Evolutionary conservation across 192 early-diverging fungal genomes (phyloP).

Genomic region (Haplosporangium gracile): DNA sequence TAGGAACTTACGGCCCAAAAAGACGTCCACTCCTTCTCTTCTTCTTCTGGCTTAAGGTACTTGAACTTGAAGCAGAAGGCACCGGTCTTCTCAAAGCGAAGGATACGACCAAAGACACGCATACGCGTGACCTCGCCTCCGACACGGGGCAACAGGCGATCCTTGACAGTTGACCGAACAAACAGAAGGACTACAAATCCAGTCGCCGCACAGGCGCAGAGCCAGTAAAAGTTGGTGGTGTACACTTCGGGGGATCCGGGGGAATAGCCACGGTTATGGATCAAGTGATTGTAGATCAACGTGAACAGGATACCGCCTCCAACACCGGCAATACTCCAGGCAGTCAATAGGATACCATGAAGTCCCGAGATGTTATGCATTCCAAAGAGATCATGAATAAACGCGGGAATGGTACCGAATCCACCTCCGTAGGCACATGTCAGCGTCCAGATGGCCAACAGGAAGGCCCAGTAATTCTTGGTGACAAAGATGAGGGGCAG

Average conservation of each 20-base stretch:
- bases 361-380: conserved; percentile 80
- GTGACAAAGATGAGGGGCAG: conserved; percentile 70
- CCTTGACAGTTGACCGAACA: conserved; percentile 73
- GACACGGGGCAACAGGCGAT: conserved; percentile 75
- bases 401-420: conserved; percentile 82
- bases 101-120: conserved; percentile 73
- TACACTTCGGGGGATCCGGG: conserved; percentile 63
- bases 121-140: conserved; percentile 72
- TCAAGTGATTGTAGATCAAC: conserved; percentile 67
- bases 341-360: conserved; percentile 81
- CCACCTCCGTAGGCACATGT: conserved; percentile 81
- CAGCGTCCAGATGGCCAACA: conserved; percentile 70
- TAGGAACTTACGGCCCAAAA: conserved; percentile 48
- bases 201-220: conserved; percentile 67
- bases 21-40: conserved; percentile 54
- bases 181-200: conserved; percentile 72
- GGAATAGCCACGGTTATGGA: conserved; percentile 56
- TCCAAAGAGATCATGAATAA: conserved; percentile 81
- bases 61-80: conserved; percentile 45
- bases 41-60: conserved; percentile 44
- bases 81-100: conserved; percentile 61
- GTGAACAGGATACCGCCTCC: conserved; percentile 78
- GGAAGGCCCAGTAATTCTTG: conserved; percentile 69
- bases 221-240: conserved; percentile 79
- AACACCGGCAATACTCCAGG: conserved; percentile 80